phyloP scores from a whole-genome alignment of 2,329 filamentous ascomycete genomes.

The Trichoderma semiorbis region DNA sequence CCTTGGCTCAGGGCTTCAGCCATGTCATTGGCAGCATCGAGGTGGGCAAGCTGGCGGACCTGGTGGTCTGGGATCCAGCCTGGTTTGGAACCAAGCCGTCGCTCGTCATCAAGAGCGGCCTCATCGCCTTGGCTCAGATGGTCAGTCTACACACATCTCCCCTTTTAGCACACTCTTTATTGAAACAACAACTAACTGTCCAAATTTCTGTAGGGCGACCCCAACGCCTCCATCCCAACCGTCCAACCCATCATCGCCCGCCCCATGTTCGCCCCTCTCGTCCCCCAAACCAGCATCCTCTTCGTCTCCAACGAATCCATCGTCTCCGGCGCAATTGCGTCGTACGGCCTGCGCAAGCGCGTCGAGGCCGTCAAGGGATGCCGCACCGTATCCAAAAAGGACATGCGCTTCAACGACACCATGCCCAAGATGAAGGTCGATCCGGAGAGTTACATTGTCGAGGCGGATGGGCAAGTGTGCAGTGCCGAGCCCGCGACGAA shows the following conservation, averaged over 20 bases:
- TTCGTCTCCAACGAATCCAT: slow-evolving; percentile 79
- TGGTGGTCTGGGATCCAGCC: slow-evolving; percentile 81
- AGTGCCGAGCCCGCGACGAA: slow-evolving; percentile 66
- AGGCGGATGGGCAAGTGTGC: slow-evolving; percentile 76
- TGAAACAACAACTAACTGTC: background rate
- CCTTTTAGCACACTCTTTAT: background rate
- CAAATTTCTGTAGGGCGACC: slow-evolving; percentile 58
- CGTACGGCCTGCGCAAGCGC: slow-evolving; percentile 73
- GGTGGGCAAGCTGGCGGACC: slow-evolving; percentile 82
- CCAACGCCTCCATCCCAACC: slow-evolving; percentile 81
- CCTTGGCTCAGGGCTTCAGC: slow-evolving; percentile 83
- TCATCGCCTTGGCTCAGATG: slow-evolving; percentile 83
- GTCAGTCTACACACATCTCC: slow-evolving; percentile 42
- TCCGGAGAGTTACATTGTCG: slow-evolving; percentile 82
- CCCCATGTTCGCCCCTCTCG: slow-evolving; percentile 77
- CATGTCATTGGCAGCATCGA: slow-evolving; percentile 86
- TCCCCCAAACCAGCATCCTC: slow-evolving; percentile 70
- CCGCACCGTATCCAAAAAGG: slow-evolving; percentile 69
- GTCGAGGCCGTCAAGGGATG: slow-evolving; percentile 77
- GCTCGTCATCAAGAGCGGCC: slow-evolving; percentile 79
- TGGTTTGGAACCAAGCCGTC: slow-evolving; percentile 86
- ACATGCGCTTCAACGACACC: slow-evolving; percentile 86
- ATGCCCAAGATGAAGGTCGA: slow-evolving; percentile 90
- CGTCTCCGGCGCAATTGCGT: slow-evolving; percentile 60
- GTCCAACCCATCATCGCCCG: slow-evolving; percentile 80